These are phyloP conservation scores for Lodderomyces oxycetoniae DNA, from an alignment of 1,139 yeast genomes.

Conservation along the genomic window DNA sequence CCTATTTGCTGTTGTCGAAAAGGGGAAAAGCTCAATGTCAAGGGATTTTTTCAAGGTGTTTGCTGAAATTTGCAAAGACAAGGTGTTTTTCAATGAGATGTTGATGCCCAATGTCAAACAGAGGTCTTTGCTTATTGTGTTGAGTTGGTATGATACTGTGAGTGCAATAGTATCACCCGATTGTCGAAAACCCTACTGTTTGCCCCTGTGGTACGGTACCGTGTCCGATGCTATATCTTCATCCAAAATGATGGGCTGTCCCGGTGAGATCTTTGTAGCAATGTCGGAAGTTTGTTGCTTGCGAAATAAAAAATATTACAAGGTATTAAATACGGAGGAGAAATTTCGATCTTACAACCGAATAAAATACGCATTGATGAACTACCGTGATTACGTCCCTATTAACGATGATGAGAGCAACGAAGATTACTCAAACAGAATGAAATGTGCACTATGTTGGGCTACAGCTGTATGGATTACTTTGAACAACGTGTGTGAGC, in stretches of 20 bases:
- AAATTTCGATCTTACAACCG: conserved; percentile 7
- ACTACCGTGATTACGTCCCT: conserved; percentile 45
- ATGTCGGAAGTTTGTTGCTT: conserved; percentile 39
- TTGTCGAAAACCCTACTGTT: conserved; percentile 48
- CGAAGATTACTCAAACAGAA: conserved; percentile 26
- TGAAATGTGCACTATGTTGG: conserved; percentile 54
- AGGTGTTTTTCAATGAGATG: conserved; percentile 18
- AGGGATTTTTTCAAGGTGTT: conserved; percentile 46
- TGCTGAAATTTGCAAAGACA: conserved; percentile 42
- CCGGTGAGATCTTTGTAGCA: conserved; percentile 48
- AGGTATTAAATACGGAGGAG: conserved; percentile 9
- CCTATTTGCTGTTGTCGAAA: conserved; percentile 46
- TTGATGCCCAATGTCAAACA: conserved; percentile 41
- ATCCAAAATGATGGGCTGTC: conserved; percentile 52
- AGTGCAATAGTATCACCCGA: conserved; percentile 52
- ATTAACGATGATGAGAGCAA: conserved; percentile 11
- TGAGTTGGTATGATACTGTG: conserved; percentile 55
- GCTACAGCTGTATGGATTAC: conserved; percentile 40
- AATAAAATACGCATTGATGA: conserved; percentile 28
- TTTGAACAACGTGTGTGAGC: conserved; percentile 30
- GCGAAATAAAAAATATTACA: conserved; percentile 27
- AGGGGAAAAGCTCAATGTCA: conserved; percentile 47
- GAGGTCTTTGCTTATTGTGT: conserved; percentile 42
- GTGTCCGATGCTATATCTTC: conserved; percentile 39
- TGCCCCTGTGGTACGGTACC: conserved; percentile 48